These are phyloP conservation scores for Penicillium cosmopolitanum DNA, from an alignment of 495 filamentous ascomycete genomes.

Conservation along the genomic window DNA sequence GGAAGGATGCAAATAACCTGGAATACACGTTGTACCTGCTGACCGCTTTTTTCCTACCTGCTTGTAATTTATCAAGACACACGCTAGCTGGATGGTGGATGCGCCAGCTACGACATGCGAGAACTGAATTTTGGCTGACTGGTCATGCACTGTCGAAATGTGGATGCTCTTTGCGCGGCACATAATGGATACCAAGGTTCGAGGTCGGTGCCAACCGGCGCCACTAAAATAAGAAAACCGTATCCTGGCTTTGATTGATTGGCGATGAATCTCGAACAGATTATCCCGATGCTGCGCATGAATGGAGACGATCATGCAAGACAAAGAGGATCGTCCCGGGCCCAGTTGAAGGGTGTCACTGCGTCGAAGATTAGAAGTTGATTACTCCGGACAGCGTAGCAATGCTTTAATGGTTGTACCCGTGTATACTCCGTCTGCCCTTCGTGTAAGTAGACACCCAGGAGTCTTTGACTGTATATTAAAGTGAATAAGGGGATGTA, in stretches of 20 bases:
- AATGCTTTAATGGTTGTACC: background rate
- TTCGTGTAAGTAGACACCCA: background rate
- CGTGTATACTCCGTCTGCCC: background rate
- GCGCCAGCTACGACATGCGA: background rate
- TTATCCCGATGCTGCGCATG: background rate
- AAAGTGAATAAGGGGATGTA: background rate
- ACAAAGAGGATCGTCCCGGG: constrained; percentile 2
- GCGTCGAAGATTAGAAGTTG: background rate
- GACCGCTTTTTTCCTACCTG: background rate
- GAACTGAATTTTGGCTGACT: background rate
- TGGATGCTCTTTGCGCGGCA: background rate
- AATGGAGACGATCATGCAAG: constrained; percentile 6
- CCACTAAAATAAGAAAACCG: background rate
- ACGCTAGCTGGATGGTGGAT: constrained; percentile 1
- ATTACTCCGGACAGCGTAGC: background rate
- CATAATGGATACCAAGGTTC: background rate
- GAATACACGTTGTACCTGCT: background rate
- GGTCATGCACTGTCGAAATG: background rate
- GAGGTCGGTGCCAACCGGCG: background rate
- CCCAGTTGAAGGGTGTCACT: constrained; percentile 3
- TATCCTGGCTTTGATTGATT: background rate
- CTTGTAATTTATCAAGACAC: background rate
- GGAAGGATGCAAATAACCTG: background rate
- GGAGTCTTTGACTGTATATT: background rate
- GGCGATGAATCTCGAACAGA: background rate